These are phyloP conservation scores for Boletus sp. DNA, from an alignment of 768 basidiomycete species.

Conservation along the genomic window DNA sequence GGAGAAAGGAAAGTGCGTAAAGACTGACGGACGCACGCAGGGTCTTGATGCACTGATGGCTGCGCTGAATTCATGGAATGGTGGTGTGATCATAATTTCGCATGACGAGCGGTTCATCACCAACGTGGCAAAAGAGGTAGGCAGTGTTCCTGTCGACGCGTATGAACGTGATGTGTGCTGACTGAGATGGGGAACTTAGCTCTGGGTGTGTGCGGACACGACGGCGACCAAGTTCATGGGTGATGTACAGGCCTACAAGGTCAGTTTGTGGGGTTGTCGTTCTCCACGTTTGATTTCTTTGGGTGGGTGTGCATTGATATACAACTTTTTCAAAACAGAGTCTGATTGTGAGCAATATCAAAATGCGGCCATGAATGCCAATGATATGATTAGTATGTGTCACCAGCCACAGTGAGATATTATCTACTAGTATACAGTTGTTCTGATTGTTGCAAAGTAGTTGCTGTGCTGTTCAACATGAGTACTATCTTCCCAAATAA, in stretches of 20 bases:
- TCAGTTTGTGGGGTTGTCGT: slow-evolving; percentile 23
- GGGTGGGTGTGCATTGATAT: slow-evolving; percentile 6
- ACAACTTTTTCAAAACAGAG: slow-evolving; percentile 40
- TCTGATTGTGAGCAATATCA: slow-evolving; percentile 72
- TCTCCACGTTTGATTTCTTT: background rate
- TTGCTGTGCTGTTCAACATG: no score
- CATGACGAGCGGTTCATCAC: slow-evolving; percentile 97
- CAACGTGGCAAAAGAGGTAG: slow-evolving; percentile 78
- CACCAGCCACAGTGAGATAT: no score
- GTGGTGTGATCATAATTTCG: slow-evolving; percentile 89
- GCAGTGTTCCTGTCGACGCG: background rate
- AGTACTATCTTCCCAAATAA: no score
- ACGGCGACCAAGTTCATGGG: slow-evolving; percentile 82
- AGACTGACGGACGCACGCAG: slow-evolving; percentile 34
- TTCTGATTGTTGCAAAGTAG: no score
- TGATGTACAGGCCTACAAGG: slow-evolving; percentile 92
- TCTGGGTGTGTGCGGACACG: slow-evolving; percentile 91
- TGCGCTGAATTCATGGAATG: slow-evolving; percentile 78
- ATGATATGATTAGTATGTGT: background rate
- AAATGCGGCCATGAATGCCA: slow-evolving; percentile 44
- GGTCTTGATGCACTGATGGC: slow-evolving; percentile 94
- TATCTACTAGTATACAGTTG: no score
- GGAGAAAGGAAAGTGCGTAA: background rate
- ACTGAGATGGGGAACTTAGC: slow-evolving; percentile 38
- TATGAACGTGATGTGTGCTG: background rate